Conservation (phyloP, 2,329 filamentous ascomycete species). For the Colletotrichum karsti region DNA sequence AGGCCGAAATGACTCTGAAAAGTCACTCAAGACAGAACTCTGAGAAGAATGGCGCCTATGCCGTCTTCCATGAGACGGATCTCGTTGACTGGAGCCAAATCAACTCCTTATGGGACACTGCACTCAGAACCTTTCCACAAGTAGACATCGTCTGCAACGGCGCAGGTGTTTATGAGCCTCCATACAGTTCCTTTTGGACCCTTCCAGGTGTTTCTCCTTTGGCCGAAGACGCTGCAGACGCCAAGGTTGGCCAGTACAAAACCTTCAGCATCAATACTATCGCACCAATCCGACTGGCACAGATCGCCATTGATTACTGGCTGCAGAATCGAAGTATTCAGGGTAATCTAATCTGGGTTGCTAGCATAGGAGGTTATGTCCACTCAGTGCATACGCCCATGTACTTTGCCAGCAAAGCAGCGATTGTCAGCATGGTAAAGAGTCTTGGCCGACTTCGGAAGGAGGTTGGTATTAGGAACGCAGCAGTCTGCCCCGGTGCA, state of each 20-base stretch:
- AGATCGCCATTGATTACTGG: conserved; percentile 41
- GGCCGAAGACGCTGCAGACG: conserved; percentile 32
- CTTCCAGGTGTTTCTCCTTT: conserved; percentile 33
- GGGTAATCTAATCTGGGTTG: conserved; percentile 47
- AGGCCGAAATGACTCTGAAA: conserved; percentile 31
- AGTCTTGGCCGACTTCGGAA: neutral
- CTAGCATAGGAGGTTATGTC: conserved; percentile 39
- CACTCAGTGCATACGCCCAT: conserved; percentile 38
- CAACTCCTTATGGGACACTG: conserved; percentile 31
- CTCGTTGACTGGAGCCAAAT: conserved; percentile 37
- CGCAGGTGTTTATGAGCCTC: conserved; percentile 37
- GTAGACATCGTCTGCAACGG: conserved; percentile 31
- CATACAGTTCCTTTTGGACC: conserved; percentile 36
- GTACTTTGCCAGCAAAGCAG: conserved; percentile 40
- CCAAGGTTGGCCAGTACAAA: conserved; percentile 32
- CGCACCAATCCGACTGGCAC: conserved; percentile 36
- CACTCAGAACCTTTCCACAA: conserved; percentile 21
- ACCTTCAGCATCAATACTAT: conserved; percentile 36
- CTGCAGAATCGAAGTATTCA: conserved; percentile 31
- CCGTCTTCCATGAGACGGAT: conserved; percentile 35
- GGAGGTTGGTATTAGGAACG: neutral
- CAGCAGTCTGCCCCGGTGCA: neutral
- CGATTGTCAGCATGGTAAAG: conserved; percentile 25
- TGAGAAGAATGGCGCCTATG: neutral
- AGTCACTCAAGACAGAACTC: neutral